These are phyloP conservation scores for Dactylella cylindrospora DNA, from an alignment of 2,329 filamentous ascomycete genomes.

Conservation along the genomic window DNA sequence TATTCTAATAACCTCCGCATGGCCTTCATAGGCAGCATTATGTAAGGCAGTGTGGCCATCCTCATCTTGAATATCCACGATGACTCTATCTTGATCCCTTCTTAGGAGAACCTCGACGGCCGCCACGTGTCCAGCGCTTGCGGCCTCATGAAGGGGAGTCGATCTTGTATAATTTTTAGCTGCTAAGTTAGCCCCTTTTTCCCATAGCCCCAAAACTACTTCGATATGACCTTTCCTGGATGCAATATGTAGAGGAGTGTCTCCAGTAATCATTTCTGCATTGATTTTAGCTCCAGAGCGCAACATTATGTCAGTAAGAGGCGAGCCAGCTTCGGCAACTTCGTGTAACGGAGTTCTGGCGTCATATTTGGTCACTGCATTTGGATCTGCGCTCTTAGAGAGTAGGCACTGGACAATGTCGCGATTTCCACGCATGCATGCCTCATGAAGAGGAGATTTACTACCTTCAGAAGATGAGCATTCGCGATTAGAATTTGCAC, in stretches of 20 bases:
- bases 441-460: background rate
- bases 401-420: background rate
- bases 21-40: background rate
- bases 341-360: background rate
- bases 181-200: background rate
- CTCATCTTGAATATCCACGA: background rate
- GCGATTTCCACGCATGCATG: background rate
- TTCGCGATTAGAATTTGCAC: background rate
- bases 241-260: background rate
- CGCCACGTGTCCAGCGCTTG: background rate
- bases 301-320: no score
- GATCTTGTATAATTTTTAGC: background rate
- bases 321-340: background rate
- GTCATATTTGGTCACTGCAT: background rate
- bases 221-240: no score
- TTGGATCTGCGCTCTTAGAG: background rate
- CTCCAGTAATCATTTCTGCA: background rate
- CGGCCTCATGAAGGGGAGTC: background rate
- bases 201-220: no score
- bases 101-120: background rate
- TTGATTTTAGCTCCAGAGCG: background rate
- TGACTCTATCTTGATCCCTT: background rate
- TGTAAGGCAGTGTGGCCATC: constrained; percentile 3
- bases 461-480: background rate
- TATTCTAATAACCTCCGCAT: background rate